Evolutionary conservation across 2,329 filamentous ascomycete genomes (phyloP), one percentile per base, ranked within the genome.

Genomic region (Arthrobotrys sinensis): DNA sequence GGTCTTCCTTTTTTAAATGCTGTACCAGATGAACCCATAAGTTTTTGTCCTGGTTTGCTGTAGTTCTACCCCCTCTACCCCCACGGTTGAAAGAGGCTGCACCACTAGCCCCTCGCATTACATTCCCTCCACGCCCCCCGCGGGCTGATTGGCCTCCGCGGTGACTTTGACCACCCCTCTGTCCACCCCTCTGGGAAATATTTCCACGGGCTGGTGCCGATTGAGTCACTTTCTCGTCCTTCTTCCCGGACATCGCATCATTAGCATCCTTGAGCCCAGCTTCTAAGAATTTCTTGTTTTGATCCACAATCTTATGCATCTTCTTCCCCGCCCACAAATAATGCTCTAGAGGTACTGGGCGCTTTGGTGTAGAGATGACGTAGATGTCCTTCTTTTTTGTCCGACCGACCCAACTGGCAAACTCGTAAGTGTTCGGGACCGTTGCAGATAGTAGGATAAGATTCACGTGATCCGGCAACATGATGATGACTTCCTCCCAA

Each of bases 351-450:
- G 96, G 96, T 0, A 99, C 93, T 0, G 96, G 96, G 76, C 96
- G 90, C 84, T 99, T 99, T 0, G 94, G 91, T 0, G 96, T 99
- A 0, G 96, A 98, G 69, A 99, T 99, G 81, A 99, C 96, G 83
- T 98, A 99, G 38, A 99, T 98, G 82, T 99, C 93, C 85, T 97
- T 98, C 85, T 97, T 95, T 86, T 99, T 99, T 0, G 96, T 99
- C 63, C 96, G 89, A 10, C 96, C 96, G 24, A 99, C 95, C 96
- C 96, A 99, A 0, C 94, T 98, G 0, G 96, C 96, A 82, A 99
- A 99, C 83, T 99, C 96, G 80, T 97, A 90, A 0, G 96, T 98
- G 83, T 99, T 99, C 1, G 96, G 96, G 0, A 99, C 96, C 0
- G 96, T 99, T 0, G 96, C 96, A 3, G 96, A 99, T 2, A 99